A percentile compares a stretch with the other conserved stretches of the same genome.
phyloP scores from a whole-genome alignment of 164 flowering plant species.

The Magnolia sinica region DNA sequence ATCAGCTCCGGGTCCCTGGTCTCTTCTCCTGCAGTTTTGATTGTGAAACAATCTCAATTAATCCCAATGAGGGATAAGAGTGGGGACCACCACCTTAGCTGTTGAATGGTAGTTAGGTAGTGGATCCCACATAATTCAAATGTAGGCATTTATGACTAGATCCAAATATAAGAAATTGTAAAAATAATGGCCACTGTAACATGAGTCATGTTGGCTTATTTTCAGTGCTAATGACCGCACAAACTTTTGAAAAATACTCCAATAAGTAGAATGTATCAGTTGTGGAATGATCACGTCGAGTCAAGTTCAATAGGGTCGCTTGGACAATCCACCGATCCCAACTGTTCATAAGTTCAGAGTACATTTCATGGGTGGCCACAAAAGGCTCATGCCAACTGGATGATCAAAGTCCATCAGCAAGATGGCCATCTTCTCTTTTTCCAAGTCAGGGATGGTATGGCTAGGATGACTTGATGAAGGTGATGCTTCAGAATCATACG shows the following conservation, averaged over 20 bases:
- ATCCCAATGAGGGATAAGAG: not conserved
- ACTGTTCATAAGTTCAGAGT: no score
- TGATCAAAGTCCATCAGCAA: not conserved
- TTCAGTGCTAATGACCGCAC: no score
- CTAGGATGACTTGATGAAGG: not conserved
- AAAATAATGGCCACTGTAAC: no score
- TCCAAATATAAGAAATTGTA: no score
- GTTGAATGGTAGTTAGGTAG: no score
- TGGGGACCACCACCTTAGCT: not conserved
- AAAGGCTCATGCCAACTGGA: no score
- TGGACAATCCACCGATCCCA: no score
- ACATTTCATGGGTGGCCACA: no score
- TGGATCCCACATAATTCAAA: not conserved
- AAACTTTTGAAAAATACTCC: not conserved
- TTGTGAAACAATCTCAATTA: not conserved
- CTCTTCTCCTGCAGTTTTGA: not conserved
- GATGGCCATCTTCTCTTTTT: not conserved
- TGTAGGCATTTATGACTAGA: no score
- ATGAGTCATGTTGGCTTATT: no score
- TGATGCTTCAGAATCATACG: not conserved
- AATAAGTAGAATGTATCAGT: not conserved
- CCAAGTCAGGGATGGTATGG: not conserved
- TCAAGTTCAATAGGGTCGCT: not conserved
- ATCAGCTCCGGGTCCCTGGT: conserved; percentile 16
- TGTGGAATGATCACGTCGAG: not conserved